Percentiles rank a stretch among this genome's conserved stretches.
These are phyloP conservation scores for Mucor circinelloides DNA, from an alignment of 371 early-diverging fungal genomes.

Conservation along the genomic window DNA sequence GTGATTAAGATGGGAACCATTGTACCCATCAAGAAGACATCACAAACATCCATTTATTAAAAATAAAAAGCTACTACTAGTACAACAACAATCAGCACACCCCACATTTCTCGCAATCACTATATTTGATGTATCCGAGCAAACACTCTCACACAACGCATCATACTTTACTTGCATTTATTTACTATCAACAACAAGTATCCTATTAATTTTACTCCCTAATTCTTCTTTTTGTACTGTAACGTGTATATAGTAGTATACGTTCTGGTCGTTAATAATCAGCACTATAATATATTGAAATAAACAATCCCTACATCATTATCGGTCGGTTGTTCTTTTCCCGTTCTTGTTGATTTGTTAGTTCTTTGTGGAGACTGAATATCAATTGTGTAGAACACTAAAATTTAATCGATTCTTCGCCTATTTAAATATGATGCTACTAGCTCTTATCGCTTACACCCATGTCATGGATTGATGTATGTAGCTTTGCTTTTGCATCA, in stretches of 20 bases:
- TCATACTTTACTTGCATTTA: not conserved
- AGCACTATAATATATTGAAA: not conserved
- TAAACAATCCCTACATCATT: not conserved
- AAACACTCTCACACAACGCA: not conserved
- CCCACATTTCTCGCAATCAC: not conserved
- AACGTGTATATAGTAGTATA: not conserved
- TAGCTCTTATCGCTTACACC: too few species aligned
- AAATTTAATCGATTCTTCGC: too few species aligned
- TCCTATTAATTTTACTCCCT: not conserved
- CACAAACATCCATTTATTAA: conserved; percentile 14
- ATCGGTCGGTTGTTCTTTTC: too few species aligned
- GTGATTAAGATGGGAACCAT: conserved; percentile 39
- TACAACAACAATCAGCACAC: not conserved
- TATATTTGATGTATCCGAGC: not conserved
- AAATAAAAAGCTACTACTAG: not conserved
- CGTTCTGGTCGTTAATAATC: not conserved
- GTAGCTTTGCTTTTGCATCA: too few species aligned
- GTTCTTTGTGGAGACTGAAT: too few species aligned
- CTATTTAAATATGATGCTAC: too few species aligned
- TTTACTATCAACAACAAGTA: not conserved
- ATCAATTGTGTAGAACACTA: too few species aligned
- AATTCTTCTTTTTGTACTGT: not conserved
- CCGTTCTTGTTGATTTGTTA: too few species aligned
- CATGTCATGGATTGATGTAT: too few species aligned
- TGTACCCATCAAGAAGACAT: conserved; percentile 11